Conservation (phyloP, 441 rosid genomes). For the Populus hybrid region DNA sequence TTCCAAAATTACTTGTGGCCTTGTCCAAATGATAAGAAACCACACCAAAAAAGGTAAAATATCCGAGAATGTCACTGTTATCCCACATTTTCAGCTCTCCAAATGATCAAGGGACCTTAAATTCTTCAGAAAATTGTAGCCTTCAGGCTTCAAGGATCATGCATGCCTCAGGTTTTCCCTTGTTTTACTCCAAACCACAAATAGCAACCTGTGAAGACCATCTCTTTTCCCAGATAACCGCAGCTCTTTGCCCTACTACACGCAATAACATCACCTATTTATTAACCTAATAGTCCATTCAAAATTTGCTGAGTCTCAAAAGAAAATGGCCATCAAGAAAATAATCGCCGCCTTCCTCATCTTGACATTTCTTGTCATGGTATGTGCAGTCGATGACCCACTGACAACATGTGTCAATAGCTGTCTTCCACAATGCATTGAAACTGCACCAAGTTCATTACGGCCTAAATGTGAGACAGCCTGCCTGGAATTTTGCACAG, state of each 20-base stretch:
- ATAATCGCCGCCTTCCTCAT: neutral
- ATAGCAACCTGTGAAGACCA: neutral
- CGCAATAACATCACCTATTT: neutral
- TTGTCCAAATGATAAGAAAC: too few relatives aligned
- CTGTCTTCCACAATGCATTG: neutral
- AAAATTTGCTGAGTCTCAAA: neutral
- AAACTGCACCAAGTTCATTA: neutral
- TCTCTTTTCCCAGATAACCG: neutral
- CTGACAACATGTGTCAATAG: neutral
- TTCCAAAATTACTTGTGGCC: neutral
- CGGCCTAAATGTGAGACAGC: neutral
- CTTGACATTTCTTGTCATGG: neutral
- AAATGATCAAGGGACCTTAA: neutral
- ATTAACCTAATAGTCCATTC: neutral
- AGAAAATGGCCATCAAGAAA: conserved; percentile 5
- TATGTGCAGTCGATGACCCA: neutral
- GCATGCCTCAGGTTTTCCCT: neutral
- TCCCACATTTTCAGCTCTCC: neutral
- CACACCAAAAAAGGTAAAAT: neutral
- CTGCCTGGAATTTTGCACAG: neutral
- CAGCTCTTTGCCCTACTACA: neutral
- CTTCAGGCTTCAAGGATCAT: neutral
- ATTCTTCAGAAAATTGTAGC: neutral
- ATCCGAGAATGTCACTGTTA: neutral
- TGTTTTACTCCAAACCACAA: neutral